These are phyloP conservation scores for Phyllosticta paracitricarpa DNA, from an alignment of 2,329 filamentous ascomycete genomes.

Conservation along the genomic window DNA sequence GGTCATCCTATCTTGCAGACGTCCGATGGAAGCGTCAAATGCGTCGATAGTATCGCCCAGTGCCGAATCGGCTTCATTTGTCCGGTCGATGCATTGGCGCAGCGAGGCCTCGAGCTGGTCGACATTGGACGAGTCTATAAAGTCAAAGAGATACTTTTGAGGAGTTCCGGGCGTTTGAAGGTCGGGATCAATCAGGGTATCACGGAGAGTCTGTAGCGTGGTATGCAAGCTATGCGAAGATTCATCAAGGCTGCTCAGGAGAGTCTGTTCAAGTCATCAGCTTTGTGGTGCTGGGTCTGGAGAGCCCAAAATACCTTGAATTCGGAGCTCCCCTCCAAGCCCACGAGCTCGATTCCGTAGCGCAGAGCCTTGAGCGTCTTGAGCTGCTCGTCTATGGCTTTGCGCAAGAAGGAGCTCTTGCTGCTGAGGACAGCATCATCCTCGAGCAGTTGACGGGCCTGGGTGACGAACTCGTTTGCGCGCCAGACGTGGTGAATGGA, in stretches of 20 bases:
- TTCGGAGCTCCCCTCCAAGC: slow-evolving; percentile 32
- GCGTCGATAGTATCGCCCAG: slow-evolving; percentile 46
- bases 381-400: slow-evolving; percentile 35
- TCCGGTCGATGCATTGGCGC: slow-evolving; percentile 59
- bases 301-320: slow-evolving; percentile 28
- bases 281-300: neutral
- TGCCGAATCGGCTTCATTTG: slow-evolving; percentile 57
- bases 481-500: slow-evolving; percentile 75
- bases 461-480: slow-evolving; percentile 75
- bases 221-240: slow-evolving; percentile 54
- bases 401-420: slow-evolving; percentile 34
- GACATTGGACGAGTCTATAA: slow-evolving; percentile 64
- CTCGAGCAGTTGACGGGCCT: slow-evolving; percentile 65
- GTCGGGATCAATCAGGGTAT: slow-evolving; percentile 53
- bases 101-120: slow-evolving; percentile 55
- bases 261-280: slow-evolving; percentile 25
- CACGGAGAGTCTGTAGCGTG: slow-evolving; percentile 56
- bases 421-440: slow-evolving; percentile 62
- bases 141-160: slow-evolving; percentile 59
- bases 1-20: slow-evolving; percentile 36
- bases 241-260: slow-evolving; percentile 56
- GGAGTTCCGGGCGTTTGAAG: slow-evolving; percentile 45
- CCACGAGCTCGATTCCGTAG: slow-evolving; percentile 33
- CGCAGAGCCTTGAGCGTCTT: slow-evolving; percentile 34
- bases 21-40: slow-evolving; percentile 65